These are phyloP conservation scores for Casuarina glauca DNA, from an alignment of 306 rosid species.

Conservation along the genomic window DNA sequence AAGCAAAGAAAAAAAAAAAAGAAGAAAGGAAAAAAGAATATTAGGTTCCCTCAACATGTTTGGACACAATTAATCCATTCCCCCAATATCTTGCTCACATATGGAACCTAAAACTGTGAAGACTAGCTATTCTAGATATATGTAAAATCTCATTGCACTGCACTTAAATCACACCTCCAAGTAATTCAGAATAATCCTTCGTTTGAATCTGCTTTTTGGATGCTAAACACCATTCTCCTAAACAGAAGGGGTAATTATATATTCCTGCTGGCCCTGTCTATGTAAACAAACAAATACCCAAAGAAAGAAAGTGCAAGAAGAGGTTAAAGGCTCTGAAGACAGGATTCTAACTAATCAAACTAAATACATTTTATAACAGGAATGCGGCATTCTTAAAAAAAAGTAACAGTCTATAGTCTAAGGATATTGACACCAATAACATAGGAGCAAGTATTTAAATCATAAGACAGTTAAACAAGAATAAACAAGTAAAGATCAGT, in stretches of 20 bases:
- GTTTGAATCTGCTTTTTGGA: background rate
- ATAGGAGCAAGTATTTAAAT: background rate
- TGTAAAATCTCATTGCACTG: background rate
- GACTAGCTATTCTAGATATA: constrained; percentile 1
- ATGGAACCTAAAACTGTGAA: background rate
- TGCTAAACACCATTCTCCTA: background rate
- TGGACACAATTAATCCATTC: background rate
- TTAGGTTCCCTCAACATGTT: background rate
- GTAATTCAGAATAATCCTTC: background rate
- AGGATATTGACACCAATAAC: background rate
- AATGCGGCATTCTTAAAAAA: background rate
- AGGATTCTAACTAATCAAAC: background rate
- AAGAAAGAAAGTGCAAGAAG: background rate
- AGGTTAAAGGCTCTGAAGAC: background rate
- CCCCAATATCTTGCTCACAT: background rate
- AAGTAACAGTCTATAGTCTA: background rate
- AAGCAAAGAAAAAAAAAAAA: background rate
- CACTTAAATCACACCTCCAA: background rate
- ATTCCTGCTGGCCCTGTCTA: background rate
- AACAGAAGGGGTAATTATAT: background rate
- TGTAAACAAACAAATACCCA: background rate
- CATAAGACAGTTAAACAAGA: background rate
- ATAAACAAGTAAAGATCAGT: background rate
- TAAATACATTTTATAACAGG: background rate
- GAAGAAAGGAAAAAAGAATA: background rate